Evolutionary conservation across 208 protist genomes (phyloP).

Genomic region (Wallacemonas sp.): DNA sequence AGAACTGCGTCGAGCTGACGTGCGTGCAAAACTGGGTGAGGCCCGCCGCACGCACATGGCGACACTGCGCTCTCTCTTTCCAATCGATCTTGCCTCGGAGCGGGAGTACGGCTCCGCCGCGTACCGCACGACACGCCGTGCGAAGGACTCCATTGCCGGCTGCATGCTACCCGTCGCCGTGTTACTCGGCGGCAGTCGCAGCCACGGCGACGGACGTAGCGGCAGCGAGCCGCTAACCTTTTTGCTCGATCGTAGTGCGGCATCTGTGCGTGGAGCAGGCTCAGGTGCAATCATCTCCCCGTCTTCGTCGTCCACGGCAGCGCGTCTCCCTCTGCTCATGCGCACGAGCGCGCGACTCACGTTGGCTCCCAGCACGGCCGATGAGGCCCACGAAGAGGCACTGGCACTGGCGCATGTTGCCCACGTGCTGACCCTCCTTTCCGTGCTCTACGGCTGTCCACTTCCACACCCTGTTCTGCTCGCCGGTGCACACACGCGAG

Average conservation of each 20-base stretch:
- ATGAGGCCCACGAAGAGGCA: conserved; percentile 52
- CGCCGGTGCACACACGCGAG: conserved; percentile 39
- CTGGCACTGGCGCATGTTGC: conserved; percentile 53
- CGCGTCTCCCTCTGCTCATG: conserved; percentile 6
- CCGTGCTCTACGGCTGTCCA: conserved; percentile 53
- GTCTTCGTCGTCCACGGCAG: no score
- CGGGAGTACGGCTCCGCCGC: conserved; percentile 14
- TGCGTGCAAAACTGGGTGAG: conserved; percentile 35
- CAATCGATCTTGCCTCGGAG: conserved; percentile 29
- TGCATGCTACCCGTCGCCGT: conserved; percentile 24
- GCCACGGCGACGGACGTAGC: conserved; percentile 8
- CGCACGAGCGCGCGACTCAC: not conserved
- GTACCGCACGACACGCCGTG: conserved; percentile 5
- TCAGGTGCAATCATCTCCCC: no score
- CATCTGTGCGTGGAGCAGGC: no score
- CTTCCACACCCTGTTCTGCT: conserved; percentile 64
- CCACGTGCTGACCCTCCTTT: conserved; percentile 48
- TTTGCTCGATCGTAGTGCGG: no score
- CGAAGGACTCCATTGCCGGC: conserved; percentile 34
- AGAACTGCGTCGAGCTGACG: conserved; percentile 31
- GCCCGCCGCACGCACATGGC: conserved; percentile 18
- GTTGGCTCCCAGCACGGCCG: conserved; percentile 14
- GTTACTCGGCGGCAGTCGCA: conserved; percentile 18
- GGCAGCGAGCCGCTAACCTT: not conserved
- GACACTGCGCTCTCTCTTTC: conserved; percentile 35